Conservation (phyloP, 306 rosid species). For the Urtica urens region DNA sequence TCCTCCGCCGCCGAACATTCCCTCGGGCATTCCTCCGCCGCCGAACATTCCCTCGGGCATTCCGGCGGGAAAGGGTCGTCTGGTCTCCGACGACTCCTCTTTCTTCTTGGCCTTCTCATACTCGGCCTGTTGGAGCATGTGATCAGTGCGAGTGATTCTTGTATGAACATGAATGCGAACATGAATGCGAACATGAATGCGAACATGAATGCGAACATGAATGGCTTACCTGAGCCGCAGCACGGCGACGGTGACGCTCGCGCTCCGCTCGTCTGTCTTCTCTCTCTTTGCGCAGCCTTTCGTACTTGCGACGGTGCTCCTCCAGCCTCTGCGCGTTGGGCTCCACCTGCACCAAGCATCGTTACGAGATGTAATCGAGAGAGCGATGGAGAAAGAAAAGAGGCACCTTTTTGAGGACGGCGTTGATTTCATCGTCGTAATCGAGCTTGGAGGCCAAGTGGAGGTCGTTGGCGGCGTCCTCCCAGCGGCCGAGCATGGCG, state of each 20-base stretch:
- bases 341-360: constrained; percentile 68
- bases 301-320: constrained; percentile 88
- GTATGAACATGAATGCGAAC: no score
- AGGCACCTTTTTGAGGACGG: constrained; percentile 71
- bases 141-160: no score
- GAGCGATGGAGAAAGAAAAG: constrained; percentile 9
- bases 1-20: constrained; percentile 27
- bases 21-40: constrained; percentile 49
- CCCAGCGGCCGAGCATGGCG: constrained; percentile 82
- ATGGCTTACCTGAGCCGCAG: constrained; percentile 65
- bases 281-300: constrained; percentile 74
- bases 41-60: constrained; percentile 59
- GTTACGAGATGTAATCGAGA: no score
- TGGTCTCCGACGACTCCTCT: constrained; percentile 68
- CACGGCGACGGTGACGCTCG: constrained; percentile 67
- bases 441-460: constrained; percentile 76
- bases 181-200: no score
- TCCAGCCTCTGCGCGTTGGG: constrained; percentile 84
- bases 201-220: constrained; percentile 5
- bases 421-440: constrained; percentile 72
- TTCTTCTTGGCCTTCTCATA: constrained; percentile 81
- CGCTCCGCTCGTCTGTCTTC: constrained; percentile 48
- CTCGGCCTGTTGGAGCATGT: no score
- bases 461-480: constrained; percentile 84
- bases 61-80: constrained; percentile 55